Base-by-base conservation (phyloP, 2,329 filamentous ascomycete genomes). In the Apiospora marii region DNA sequence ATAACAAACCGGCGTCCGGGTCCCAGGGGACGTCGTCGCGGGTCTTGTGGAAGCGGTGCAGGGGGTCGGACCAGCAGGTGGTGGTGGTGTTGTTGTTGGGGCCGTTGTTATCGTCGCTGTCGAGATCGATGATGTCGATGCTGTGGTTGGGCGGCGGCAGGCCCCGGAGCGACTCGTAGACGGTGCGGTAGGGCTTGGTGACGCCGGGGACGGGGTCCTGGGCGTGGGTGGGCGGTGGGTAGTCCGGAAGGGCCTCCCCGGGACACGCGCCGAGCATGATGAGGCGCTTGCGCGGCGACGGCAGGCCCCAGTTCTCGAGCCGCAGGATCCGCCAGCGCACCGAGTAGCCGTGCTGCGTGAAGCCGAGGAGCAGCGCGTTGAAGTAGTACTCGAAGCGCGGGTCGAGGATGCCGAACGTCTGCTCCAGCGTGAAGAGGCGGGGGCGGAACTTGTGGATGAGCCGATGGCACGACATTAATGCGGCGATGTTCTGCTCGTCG, bases 401-500 rank as follows among this genome's bases (percentile, higher is more conserved):
- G 30, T 86, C 84, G 0, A 88, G 80, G 0, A 97, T 86, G 0
- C 93, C 94, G 70, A 90, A 91, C 0, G 94, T 95, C 78, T 97
- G 92, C 77, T 97, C 94, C 0, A 97, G 83, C 0, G 94, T 97
- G 1, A 94, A 88, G 0, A 96, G 78, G 0, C 94, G 87, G 0
- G 94, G 94, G 0, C 86, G 87, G 0, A 87, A 80, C 48, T 87
- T 87, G 6, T 86, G 81, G 0, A 96, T 82, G 0, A 95, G 80
- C 4, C 87, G 80, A 0, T 84, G 82, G 70, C 89, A 89, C 0
- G 86, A 83, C 74, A 87, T 89, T 0, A 91, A 78, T 0, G 86
- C 86, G 1, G 90, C 90, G 0, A 89, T 90, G 75, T 97, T 96
- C 0, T 82, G 85, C 0, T 93, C 92, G 67, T 95, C 92, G 30